A percentile compares a stretch with the other conserved stretches of the same genome.
Conservation (phyloP, 1,139 yeast genomes). For the Nematodospora anomalae region DNA sequence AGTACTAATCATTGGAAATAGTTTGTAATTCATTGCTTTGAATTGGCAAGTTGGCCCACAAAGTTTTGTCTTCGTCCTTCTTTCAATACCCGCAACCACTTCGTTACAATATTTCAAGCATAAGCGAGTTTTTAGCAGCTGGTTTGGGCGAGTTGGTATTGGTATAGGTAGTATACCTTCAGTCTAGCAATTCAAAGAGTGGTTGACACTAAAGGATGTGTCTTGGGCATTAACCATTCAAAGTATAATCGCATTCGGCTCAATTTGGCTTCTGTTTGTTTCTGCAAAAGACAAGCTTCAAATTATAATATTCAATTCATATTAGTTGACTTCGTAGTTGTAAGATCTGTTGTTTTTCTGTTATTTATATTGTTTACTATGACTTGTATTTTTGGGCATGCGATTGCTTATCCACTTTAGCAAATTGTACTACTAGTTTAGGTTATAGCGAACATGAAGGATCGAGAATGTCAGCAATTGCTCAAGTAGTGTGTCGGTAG, state of each 20-base stretch:
- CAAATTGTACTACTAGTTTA: conserved; percentile 45
- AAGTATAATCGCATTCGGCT: conserved; percentile 34
- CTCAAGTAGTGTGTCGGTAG: conserved; percentile 43
- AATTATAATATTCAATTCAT: conserved; percentile 31
- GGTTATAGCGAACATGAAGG: conserved; percentile 45
- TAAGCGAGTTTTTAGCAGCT: conserved; percentile 56
- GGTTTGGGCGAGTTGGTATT: conserved; percentile 60
- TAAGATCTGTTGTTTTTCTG: conserved; percentile 33
- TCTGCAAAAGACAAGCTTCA: conserved; percentile 25
- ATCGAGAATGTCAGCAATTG: conserved; percentile 46
- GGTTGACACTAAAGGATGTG: conserved; percentile 26
- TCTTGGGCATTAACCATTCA: conserved; percentile 41
- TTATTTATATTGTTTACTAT: conserved; percentile 32
- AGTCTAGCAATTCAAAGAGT: conserved; percentile 39
- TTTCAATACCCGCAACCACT: conserved; percentile 43
- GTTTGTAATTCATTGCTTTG: conserved; percentile 50
- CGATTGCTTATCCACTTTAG: conserved; percentile 45
- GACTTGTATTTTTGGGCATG: conserved; percentile 48
- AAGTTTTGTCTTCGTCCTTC: conserved; percentile 49
- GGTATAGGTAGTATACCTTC: conserved; percentile 62
- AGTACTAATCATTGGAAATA: conserved; percentile 42
- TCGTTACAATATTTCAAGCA: conserved; percentile 55
- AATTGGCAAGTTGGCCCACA: conserved; percentile 55
- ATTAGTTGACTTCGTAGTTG: conserved; percentile 30
- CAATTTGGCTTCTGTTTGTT: conserved; percentile 31